Percentiles rank a stretch among this genome's conserved stretches.
phyloP scores from a whole-genome alignment of 441 rosid genomes.

The Metrosideros polymorpha region DNA sequence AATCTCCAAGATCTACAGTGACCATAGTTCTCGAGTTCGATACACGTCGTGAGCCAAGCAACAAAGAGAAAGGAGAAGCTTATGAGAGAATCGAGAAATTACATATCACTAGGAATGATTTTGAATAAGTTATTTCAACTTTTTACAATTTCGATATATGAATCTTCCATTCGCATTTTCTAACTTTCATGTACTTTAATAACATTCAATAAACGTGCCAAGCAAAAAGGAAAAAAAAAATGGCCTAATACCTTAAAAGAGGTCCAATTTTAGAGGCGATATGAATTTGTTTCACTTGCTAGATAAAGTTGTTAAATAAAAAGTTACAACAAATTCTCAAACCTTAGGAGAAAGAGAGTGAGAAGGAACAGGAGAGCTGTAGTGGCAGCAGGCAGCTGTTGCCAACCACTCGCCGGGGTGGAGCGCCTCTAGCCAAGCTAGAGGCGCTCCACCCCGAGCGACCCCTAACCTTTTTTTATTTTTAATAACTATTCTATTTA shows the following conservation, averaged over 20 bases:
- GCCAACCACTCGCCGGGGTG: too few species aligned
- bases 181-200: background rate
- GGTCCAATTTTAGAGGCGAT: too few species aligned
- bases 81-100: background rate
- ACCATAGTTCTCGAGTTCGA: background rate
- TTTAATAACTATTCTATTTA: background rate
- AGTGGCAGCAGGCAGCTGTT: too few species aligned
- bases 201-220: background rate
- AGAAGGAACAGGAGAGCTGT: too few species aligned
- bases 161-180: background rate
- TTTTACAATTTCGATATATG: background rate
- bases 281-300: too few species aligned
- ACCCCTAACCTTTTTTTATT: background rate
- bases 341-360: too few species aligned
- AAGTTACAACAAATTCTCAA: too few species aligned
- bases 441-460: too few species aligned
- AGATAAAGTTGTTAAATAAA: too few species aligned
- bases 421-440: too few species aligned
- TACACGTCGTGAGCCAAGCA: too few species aligned
- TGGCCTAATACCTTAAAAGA: too few species aligned
- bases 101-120: background rate
- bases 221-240: fast-evolving
- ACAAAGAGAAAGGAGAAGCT: background rate
- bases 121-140: background rate
- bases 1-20: background rate